These are phyloP conservation scores for Didymella pomorum DNA, from an alignment of 2,329 filamentous ascomycete species.

Conservation along the genomic window DNA sequence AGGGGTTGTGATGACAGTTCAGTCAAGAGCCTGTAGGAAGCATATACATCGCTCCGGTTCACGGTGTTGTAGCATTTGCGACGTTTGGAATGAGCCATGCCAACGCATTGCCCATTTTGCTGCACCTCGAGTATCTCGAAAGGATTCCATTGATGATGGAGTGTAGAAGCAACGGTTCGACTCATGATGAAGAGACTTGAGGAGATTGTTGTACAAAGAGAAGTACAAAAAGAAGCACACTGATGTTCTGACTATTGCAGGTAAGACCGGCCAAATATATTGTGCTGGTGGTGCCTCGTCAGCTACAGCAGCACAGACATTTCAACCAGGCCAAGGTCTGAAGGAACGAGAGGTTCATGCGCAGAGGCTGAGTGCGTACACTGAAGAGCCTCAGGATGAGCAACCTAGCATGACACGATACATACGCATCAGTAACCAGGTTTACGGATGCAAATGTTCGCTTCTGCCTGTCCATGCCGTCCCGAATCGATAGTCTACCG, in stretches of 20 bases:
- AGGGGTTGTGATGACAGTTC: constrained; percentile 15
- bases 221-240: too few species aligned
- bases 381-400: not conserved
- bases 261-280: not conserved
- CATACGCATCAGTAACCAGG: too few species aligned
- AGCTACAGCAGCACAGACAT: too few species aligned
- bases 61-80: constrained; percentile 23
- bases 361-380: constrained; percentile 3
- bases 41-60: not conserved
- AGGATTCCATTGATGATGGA: constrained; percentile 20
- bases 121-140: constrained; percentile 19
- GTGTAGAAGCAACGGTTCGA: not conserved
- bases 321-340: too few species aligned
- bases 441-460: not conserved
- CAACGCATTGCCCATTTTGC: constrained; percentile 20
- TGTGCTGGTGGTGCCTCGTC: not conserved
- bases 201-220: too few species aligned
- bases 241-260: too few species aligned
- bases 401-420: not conserved
- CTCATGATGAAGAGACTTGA: not conserved
- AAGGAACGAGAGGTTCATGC: not conserved
- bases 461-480: not conserved
- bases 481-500: not conserved
- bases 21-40: constrained; percentile 6
- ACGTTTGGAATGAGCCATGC: constrained; percentile 17